These are phyloP conservation scores for Marasmius fiardii DNA, from an alignment of 1,284 basidiomycete species.

Conservation along the genomic window DNA sequence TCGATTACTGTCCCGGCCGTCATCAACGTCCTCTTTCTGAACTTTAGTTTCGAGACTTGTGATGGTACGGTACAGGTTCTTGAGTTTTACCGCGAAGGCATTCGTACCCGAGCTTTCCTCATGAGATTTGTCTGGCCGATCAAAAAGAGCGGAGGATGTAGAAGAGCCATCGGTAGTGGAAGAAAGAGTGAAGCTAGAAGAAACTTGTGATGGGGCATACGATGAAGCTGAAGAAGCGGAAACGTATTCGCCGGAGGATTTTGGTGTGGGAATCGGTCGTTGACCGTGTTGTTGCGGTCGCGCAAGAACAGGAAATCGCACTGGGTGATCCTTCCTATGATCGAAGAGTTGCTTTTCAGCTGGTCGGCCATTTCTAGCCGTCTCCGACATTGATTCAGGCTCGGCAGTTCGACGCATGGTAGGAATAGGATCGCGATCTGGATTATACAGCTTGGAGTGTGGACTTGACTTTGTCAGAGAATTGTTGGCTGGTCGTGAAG, in stretches of 20 bases:
- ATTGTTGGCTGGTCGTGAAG: slow-evolving; percentile 31
- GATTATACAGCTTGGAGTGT: slow-evolving; percentile 62
- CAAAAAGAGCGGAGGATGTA: slow-evolving; percentile 65
- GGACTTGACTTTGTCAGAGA: slow-evolving; percentile 24
- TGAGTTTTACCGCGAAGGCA: slow-evolving; percentile 72
- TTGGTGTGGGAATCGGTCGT: slow-evolving; percentile 45
- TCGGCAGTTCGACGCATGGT: slow-evolving; percentile 54
- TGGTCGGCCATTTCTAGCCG: slow-evolving; percentile 25
- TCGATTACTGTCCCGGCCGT: slow-evolving; percentile 36
- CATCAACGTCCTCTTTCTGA: slow-evolving; percentile 56
- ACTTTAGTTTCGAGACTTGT: slow-evolving; percentile 70
- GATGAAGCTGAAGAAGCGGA: slow-evolving; percentile 77
- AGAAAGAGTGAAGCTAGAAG: slow-evolving; percentile 73
- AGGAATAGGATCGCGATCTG: slow-evolving; percentile 63
- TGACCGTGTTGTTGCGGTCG: slow-evolving; percentile 37
- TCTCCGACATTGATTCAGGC: slow-evolving; percentile 58
- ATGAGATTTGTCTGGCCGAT: slow-evolving; percentile 37
- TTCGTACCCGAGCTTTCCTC: slow-evolving; percentile 54
- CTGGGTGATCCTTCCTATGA: slow-evolving; percentile 80
- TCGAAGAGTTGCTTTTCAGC: slow-evolving; percentile 71
- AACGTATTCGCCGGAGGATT: slow-evolving; percentile 63
- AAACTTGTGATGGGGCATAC: slow-evolving; percentile 67
- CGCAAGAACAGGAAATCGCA: slow-evolving; percentile 67
- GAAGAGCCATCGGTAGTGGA: slow-evolving; percentile 75
- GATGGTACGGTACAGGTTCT: slow-evolving; percentile 77